phyloP scores from a whole-genome alignment of 2,329 filamentous ascomycete genomes.

The Hypoxylon sp. region DNA sequence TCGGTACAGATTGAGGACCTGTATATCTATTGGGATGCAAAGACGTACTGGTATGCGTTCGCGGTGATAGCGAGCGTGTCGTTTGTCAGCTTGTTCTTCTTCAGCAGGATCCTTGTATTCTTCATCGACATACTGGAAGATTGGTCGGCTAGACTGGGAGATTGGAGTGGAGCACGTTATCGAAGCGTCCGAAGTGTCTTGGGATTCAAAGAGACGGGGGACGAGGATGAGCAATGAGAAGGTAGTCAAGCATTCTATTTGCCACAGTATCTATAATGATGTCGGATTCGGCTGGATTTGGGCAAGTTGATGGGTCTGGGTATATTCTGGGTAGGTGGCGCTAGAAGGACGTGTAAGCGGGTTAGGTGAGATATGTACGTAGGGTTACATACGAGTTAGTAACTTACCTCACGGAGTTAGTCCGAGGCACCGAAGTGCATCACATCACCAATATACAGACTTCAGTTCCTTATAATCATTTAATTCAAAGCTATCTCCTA shows the following conservation, averaged over 20 bases:
- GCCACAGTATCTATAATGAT: not conserved
- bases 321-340: not conserved
- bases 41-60: slow-evolving; percentile 77
- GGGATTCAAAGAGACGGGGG: slow-evolving; percentile 35
- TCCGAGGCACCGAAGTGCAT: not conserved
- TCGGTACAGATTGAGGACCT: slow-evolving; percentile 72
- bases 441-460: not conserved
- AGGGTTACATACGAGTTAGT: not conserved
- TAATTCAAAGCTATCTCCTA: not conserved
- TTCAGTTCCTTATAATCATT: not conserved
- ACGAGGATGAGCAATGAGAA: slow-evolving; percentile 27
- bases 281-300: not conserved
- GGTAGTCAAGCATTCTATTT: not conserved
- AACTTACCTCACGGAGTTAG: not conserved
- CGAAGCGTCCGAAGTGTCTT: slow-evolving; percentile 10
- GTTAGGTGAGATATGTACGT: slow-evolving; percentile 2
- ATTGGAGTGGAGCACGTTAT: slow-evolving; percentile 30
- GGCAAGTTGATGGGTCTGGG: not conserved
- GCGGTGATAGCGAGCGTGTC: slow-evolving; percentile 71
- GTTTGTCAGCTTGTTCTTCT: slow-evolving; percentile 68
- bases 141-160: slow-evolving; percentile 46
- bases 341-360: slow-evolving; percentile 2
- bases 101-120: slow-evolving; percentile 60
- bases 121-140: slow-evolving; percentile 59
- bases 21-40: slow-evolving; percentile 67